Percentiles rank a stretch among this genome's conserved stretches.
Evolutionary conservation across 306 rosid species (phyloP).

Genomic region (Dryas alaskensis): DNA sequence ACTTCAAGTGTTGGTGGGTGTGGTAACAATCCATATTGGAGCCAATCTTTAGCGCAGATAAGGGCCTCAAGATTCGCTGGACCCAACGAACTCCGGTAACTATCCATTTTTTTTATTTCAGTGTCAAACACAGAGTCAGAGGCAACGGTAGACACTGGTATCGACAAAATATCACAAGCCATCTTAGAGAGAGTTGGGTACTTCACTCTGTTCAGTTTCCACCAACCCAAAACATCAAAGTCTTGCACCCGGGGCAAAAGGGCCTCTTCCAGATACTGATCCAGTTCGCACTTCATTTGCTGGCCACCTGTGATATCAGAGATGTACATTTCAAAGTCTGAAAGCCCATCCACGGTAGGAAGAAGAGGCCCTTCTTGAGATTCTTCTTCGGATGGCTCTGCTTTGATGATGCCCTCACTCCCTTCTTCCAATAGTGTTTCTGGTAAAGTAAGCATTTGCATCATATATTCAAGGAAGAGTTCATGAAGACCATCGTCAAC

Average conservation of each 20-base stretch:
- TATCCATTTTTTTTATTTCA: slow-evolving; percentile 56
- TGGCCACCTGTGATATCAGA: slow-evolving; percentile 59
- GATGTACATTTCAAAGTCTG: slow-evolving; percentile 63
- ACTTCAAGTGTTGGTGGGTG: slow-evolving; percentile 31
- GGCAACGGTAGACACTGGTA: slow-evolving; percentile 61
- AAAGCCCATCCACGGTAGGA: slow-evolving; percentile 50
- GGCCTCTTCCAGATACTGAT: slow-evolving; percentile 81
- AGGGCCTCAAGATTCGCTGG: slow-evolving; percentile 77
- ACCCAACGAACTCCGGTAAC: slow-evolving; percentile 52
- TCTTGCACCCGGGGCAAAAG: slow-evolving; percentile 37
- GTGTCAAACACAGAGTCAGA: slow-evolving; percentile 71
- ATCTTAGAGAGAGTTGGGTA: slow-evolving; percentile 76
- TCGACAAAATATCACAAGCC: slow-evolving; percentile 83
- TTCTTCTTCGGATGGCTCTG: slow-evolving; percentile 48
- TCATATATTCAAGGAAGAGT: slow-evolving; percentile 61
- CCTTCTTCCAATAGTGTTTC: slow-evolving; percentile 46
- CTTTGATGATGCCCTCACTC: slow-evolving; percentile 42
- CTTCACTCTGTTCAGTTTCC: slow-evolving; percentile 56
- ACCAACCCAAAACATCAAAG: slow-evolving; percentile 78
- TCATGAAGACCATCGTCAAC: slow-evolving; percentile 75
- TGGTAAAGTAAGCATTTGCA: slow-evolving; percentile 51
- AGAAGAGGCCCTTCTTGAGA: slow-evolving; percentile 47
- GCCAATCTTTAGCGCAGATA: slow-evolving; percentile 81
- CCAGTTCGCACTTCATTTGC: slow-evolving; percentile 73
- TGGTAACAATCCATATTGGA: slow-evolving; percentile 44